These are phyloP conservation scores for Skeletonema marinoi DNA, from an alignment of 108 stramenopile genomes.

Conservation along the genomic window DNA sequence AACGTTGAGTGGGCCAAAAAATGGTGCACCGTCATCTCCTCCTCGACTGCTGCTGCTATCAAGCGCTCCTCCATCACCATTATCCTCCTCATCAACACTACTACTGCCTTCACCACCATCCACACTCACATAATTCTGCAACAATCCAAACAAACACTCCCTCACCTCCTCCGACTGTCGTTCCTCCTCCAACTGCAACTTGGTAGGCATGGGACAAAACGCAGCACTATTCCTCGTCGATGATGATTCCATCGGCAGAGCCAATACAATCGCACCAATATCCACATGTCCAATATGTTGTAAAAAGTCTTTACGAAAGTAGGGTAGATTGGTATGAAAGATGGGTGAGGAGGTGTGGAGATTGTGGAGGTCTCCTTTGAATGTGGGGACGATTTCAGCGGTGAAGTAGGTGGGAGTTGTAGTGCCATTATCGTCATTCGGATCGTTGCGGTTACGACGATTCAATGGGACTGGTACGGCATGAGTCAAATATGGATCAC, in stretches of 20 bases:
- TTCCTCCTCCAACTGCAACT: constrained; percentile 21
- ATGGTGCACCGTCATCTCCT: not conserved
- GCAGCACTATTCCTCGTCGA: not conserved
- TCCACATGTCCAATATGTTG: constrained; percentile 23
- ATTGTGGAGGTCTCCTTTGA: not conserved
- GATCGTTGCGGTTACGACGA: not conserved
- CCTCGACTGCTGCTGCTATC: not conserved
- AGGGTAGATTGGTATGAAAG: constrained; percentile 31
- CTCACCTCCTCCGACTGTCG: constrained; percentile 4
- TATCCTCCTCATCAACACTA: constrained; percentile 3
- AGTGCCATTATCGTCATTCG: not conserved
- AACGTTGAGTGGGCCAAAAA: constrained; percentile 10
- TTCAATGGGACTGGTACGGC: constrained; percentile 14
- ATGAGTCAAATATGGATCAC: constrained; percentile 32
- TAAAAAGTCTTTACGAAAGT: constrained; percentile 17
- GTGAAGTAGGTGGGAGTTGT: not conserved
- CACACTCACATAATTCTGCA: constrained; percentile 23
- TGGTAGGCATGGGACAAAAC: constrained; percentile 11
- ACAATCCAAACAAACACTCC: constrained; percentile 14
- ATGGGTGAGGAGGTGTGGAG: not conserved
- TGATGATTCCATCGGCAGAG: constrained; percentile 15
- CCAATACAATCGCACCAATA: constrained; percentile 27
- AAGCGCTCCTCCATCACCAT: not conserved
- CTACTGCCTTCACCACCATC: not conserved
- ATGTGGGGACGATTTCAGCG: not conserved